Percentiles rank a stretch among this genome's conserved stretches.
These are phyloP conservation scores for Silene latifolia DNA, from an alignment of 148 eudicot species.

Conservation along the genomic window DNA sequence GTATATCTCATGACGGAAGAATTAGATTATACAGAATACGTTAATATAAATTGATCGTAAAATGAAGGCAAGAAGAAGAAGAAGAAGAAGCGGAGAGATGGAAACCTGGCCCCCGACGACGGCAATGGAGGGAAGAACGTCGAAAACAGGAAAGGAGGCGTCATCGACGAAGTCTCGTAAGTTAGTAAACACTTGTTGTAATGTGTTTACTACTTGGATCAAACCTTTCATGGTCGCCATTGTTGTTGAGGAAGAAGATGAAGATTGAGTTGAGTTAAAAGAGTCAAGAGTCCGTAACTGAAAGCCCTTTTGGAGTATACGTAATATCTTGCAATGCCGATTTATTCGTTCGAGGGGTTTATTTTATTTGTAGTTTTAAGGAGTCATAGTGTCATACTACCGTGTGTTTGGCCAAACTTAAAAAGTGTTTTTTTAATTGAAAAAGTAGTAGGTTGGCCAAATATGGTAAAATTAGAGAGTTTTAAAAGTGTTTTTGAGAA, in stretches of 20 bases:
- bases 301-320: background rate
- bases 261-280: background rate
- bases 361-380: too few relatives aligned
- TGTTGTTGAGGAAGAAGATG: background rate
- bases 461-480: too few relatives aligned
- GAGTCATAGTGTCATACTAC: too few relatives aligned
- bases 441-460: too few relatives aligned
- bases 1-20: too few relatives aligned
- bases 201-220: slow-evolving; percentile 38
- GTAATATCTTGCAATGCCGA: background rate
- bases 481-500: too few relatives aligned
- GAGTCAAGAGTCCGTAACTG: background rate
- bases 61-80: background rate
- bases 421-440: too few relatives aligned
- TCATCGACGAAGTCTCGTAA: slow-evolving; percentile 39
- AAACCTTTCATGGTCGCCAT: slow-evolving; percentile 44
- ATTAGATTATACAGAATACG: background rate
- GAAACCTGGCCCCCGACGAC: slow-evolving; percentile 72
- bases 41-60: background rate
- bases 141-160: slow-evolving; percentile 43
- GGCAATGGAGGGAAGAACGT: slow-evolving; percentile 55
- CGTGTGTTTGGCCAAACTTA: too few relatives aligned
- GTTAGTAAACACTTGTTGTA: slow-evolving; percentile 44
- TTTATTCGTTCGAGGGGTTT: background rate
- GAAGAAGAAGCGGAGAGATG: background rate